Base-by-base conservation (phyloP, 148 eudicot species). In the Rhododendron kiyosumense region DNA sequence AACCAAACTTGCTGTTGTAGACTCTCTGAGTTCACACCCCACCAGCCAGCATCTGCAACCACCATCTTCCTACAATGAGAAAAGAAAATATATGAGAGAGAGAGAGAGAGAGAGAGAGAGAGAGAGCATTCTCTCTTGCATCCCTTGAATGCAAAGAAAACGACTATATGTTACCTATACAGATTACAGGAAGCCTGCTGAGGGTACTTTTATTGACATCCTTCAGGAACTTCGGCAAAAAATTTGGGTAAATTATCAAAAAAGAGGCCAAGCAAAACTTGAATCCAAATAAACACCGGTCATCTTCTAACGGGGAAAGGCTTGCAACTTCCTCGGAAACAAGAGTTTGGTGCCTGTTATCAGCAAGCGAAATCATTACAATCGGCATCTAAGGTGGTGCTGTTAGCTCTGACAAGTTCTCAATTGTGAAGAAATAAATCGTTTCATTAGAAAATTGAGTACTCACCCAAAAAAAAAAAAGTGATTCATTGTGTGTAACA, bases 301-400 rank as follows among this genome's bases (percentile, higher is more conserved):
- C 85, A 88, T 77, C 86, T 86, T 85, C 87, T 71, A 13, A 85
- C 91, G 79, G 91, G 52, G 28, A 84, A 48, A 17, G 91, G 86
- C 85, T 86, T 92, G 81, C 88, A 83, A 83, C 89, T 86, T 88
- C 91, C 82, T 43, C 91, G 84, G 92, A 92, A 89, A 88, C 94
- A 93, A 30, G 92, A 90, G n/a, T 86, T 88, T 54, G 79, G 88
- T 30, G 88, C 95, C 94, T 94, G 93, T 65, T 30, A 61, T 76
- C 65, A 65, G 43, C 76, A 43, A 17, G 46, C 78, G 18, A 79
- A n/a, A 51, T 59, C 54, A 67, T 83, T 26, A 52, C 74, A 11
- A 36, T 75, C 41, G 3, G 82, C 82, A 65, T 65, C 46, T 52
- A 57, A 36, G 46, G 32, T 32, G 45, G 86, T 38, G 77, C 79